phyloP scores from a whole-genome alignment of 2,329 filamentous ascomycete species.

The Aspergillus neotritici region DNA sequence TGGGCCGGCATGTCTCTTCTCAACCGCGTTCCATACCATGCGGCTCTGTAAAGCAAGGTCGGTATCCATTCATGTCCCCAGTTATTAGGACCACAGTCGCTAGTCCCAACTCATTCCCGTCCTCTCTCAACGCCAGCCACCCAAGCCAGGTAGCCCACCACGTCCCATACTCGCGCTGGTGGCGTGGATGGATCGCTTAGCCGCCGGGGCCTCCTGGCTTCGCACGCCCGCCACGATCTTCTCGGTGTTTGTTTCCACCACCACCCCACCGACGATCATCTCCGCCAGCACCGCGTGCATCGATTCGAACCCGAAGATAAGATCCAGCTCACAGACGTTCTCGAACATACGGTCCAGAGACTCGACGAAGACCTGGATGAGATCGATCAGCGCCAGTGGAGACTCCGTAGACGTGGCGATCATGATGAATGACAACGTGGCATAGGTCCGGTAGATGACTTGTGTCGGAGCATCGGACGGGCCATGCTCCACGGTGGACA shows the following conservation, averaged over 20 bases:
- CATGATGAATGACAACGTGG: conserved; percentile 96
- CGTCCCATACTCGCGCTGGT: conserved; percentile 35
- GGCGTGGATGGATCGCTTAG: conserved; percentile 41
- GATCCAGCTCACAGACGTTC: conserved; percentile 95
- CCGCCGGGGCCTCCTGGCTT: conserved; percentile 43
- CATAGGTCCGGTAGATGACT: conserved; percentile 96
- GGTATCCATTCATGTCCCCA: too few species aligned
- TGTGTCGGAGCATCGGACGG: conserved; percentile 88
- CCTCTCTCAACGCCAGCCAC: conserved; percentile 32
- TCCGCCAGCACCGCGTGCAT: conserved; percentile 84
- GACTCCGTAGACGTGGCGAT: conserved; percentile 96
- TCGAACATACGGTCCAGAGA: conserved; percentile 91
- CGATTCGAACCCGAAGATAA: conserved; percentile 99
- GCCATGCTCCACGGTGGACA: conserved; percentile 45
- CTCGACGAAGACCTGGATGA: conserved; percentile 98
- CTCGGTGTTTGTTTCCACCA: conserved; percentile 86
- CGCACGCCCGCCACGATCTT: conserved; percentile 81
- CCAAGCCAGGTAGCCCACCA: conserved; percentile 34
- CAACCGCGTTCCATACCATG: too few species aligned
- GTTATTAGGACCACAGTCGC: too few species aligned
- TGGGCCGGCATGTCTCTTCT: too few species aligned
- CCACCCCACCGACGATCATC: conserved; percentile 93
- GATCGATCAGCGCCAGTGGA: conserved; percentile 85
- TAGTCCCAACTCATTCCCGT: too few species aligned
- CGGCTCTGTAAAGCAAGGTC: too few species aligned